Evolutionary conservation across 169 alveolate species (phyloP), one percentile per base, ranked within the genome.

Genomic region (Plasmodium gaboni): DNA sequence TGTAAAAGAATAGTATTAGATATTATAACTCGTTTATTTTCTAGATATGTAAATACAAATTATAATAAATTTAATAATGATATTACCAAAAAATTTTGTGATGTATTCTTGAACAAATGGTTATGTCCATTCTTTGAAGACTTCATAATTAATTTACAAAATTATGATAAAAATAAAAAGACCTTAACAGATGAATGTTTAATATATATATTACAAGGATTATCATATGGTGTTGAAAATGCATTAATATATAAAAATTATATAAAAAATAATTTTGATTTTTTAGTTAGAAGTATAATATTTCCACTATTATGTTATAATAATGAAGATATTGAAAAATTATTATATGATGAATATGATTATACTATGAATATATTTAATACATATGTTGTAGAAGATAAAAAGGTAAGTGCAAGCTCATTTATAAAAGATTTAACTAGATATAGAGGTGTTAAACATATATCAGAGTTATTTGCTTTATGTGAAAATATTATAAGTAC

Each of bases 151-250:
- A 80, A 67, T 10, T 60, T 80, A 1, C 90, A 80, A 59, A 67
- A 64, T 15, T 80, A 80, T 67, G 48, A 67, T 44, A 80, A 55
- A 67, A 80, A 80, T 55, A 80, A 55, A 38, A 80, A 80, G 26
- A 80, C 83, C 0, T 70, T 80, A 67, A 80, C 90, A 10, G 90
- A 80, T 51, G 90, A 80, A 13, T 80, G 90, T n/a, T 68, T 80
- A 24, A 51, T 80, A 0, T 80, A 67, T 59, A 28, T 80, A 3
- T 42, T 80, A 10, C 78, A 68, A 59, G 90, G 90, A 8, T 42
- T 80, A 53, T 80, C 90, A 12, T 80, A 80, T 59, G 90, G 90
- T 28, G 90, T 80, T n/a, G 90, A 80, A 67, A 80, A 80, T 50
- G 78, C 90, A 42, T 13, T 80, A 3, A 68, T 80, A 8, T 80